Percentiles rank a stretch among this genome's conserved stretches.
Evolutionary conservation across 345 rosid genomes (phyloP).

Genomic region (Murraya koenigii): DNA sequence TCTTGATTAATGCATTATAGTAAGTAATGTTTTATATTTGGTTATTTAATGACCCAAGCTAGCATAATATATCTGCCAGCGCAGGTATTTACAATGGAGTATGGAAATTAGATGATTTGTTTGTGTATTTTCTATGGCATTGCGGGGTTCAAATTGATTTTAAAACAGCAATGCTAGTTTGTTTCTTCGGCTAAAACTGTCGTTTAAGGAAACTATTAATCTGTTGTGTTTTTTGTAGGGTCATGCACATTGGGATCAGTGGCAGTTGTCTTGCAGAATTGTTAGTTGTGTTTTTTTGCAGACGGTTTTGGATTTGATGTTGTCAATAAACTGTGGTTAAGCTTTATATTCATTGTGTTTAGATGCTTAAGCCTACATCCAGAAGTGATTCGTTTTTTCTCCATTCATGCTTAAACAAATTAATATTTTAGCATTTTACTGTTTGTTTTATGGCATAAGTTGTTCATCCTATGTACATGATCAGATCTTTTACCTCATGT

Average conservation of each 20-base stretch:
- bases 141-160: background rate
- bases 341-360: background rate
- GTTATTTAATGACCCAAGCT: background rate
- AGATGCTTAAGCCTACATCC: background rate
- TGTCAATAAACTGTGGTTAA: background rate
- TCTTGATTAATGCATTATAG: background rate
- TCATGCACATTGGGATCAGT: too few species aligned
- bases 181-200: background rate
- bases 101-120: background rate
- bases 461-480: conserved; percentile 64
- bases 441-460: conserved; percentile 36
- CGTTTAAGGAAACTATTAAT: too few species aligned
- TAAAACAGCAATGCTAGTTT: background rate
- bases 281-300: too few species aligned
- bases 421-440: background rate
- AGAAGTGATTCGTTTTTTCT: background rate
- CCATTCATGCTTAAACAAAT: background rate
- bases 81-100: background rate
- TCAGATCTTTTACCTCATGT: conserved; percentile 58
- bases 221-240: too few species aligned
- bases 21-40: background rate
- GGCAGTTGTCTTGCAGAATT: too few species aligned
- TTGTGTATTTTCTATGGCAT: background rate
- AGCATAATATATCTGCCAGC: background rate
- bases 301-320: too few species aligned